Base-by-base conservation (phyloP, 108 stramenopile genomes). In the Discostella pseudostelligera region DNA sequence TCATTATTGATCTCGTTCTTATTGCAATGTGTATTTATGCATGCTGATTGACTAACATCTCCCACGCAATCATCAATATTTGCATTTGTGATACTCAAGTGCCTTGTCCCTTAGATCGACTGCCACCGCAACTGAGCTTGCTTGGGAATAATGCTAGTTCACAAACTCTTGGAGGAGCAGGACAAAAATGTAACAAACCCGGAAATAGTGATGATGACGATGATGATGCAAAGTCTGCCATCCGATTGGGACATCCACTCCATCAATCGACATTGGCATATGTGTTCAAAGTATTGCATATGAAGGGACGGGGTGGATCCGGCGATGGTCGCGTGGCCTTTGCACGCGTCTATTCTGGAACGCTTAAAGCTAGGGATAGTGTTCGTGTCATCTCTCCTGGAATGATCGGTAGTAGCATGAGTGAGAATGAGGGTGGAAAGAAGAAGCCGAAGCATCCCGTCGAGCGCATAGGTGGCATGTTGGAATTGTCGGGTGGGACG, bases 41-140 rank as follows among this genome's bases (percentile, higher is more conserved):
- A n/a, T n/a, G n/a, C n/a, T n/a, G n/a, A n/a, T n/a, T n/a, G n/a
- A n/a, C n/a, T n/a, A n/a, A n/a, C n/a, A n/a, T n/a, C n/a, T n/a
- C n/a, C n/a, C n/a, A n/a, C n/a, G n/a, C n/a, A n/a, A n/a, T n/a
- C n/a, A n/a, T n/a, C n/a, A n/a, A n/a, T n/a, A 6, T 56, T 22
- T 8, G 17, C 10, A 37, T 56, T 22, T 56, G 7, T 56, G 22
- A 26, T 25, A 21, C 49, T 25, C 14, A 22, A 40, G 74, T 98
- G 12, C 99, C 99, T 4, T 87, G 86, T 39, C 99, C 99, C 0
- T 73, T 96, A 20, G 96, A 99, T 79, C 77, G 90, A 8, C 29
- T 66, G 29, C 77, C 90, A 13, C 87, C 89, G 9, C 67, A 83
- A 26, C 49, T 92, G 64, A 76, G 60, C 17, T 39, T 47, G 43